Base-by-base conservation (phyloP, 345 rosid species). In the Camelina neglecta region DNA sequence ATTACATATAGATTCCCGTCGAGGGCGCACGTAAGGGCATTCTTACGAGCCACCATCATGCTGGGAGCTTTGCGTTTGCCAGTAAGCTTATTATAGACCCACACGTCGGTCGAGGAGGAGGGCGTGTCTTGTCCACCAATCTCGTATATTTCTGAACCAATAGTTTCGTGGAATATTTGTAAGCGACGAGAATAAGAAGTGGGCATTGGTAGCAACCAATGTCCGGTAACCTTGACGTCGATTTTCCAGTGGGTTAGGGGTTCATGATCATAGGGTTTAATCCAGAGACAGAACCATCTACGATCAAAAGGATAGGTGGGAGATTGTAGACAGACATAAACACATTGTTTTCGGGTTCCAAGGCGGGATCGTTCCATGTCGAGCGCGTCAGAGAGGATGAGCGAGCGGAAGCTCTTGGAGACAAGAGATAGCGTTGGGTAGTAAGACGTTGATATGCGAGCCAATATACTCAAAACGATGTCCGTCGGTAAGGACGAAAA, bases 1-100 rank as follows among this genome's bases (percentile, higher is more conserved):
- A 49, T 33, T 8, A 65, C 85, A 75, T 68, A 9, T 49, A 65
- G 4, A 31, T 65, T 65, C 7, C 29, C 70, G 11, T 65, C 18
- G 2, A 65, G 26, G 2, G 7, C 0, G 7, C 42, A 31, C 1
- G 23, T n/a, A 29, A 24, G 12, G 10, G 35, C 5, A 16, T 48
- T 31, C 15, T 5, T 65, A 18, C 70, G 70, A 49, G 70, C 58
- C 18, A 49, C 57, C 58, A 3, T 9, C 58, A 65, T 65, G 58
- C 57, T 65, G 11, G 58, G 45, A 31, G 44, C 24, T 3, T 31
- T 20, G 8, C 11, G 10, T 36, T 8, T 58, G 23, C 42, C 24
- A 33, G 2, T 58, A 6, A 10, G 62, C 16, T 26, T 9, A 2
- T 26, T 2, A 20, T 16, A 49, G 23, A 42, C 36, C 53, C 15